phyloP scores from a whole-genome alignment of 495 filamentous ascomycete species.

The Penicillium coprophilum region DNA sequence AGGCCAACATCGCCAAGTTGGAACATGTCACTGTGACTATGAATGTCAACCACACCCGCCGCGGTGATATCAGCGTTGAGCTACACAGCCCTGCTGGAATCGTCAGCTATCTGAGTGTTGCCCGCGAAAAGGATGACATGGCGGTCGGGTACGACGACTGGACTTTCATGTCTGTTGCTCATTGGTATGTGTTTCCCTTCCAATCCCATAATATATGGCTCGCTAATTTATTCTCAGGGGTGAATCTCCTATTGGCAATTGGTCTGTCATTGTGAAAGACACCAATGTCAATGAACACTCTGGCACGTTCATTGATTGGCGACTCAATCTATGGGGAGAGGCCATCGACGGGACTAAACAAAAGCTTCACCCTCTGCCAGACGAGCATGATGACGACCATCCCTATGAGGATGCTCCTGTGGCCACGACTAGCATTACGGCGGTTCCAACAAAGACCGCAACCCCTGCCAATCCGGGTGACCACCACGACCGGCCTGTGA shows the following conservation, averaged over 20 bases:
- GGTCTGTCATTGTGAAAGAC: conserved; percentile 91
- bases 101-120: conserved; percentile 77
- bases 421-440: conserved; percentile 52
- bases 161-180: conserved; percentile 98
- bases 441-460: conserved; percentile 46
- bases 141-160: conserved; percentile 83
- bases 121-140: conserved; percentile 63
- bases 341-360: conserved; percentile 70
- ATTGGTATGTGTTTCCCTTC: conserved; percentile 65
- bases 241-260: conserved; percentile 80
- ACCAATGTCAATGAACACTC: conserved; percentile 69
- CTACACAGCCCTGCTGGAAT: conserved; percentile 80
- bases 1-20: conserved; percentile 78
- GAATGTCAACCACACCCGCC: conserved; percentile 83
- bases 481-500: conserved; percentile 75
- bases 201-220: not conserved
- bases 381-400: conserved; percentile 82
- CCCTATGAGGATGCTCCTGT: conserved; percentile 55
- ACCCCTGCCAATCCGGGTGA: conserved; percentile 58
- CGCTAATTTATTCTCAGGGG: conserved; percentile 58
- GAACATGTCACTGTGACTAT: conserved; percentile 98
- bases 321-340: conserved; percentile 92
- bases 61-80: conserved; percentile 92
- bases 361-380: conserved; percentile 74
- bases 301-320: conserved; percentile 88